A percentile compares a stretch with the other conserved stretches of the same genome.
These are phyloP conservation scores for Bondarzewia mesenterica DNA, from an alignment of 1,284 basidiomycete species.

Conservation along the genomic window DNA sequence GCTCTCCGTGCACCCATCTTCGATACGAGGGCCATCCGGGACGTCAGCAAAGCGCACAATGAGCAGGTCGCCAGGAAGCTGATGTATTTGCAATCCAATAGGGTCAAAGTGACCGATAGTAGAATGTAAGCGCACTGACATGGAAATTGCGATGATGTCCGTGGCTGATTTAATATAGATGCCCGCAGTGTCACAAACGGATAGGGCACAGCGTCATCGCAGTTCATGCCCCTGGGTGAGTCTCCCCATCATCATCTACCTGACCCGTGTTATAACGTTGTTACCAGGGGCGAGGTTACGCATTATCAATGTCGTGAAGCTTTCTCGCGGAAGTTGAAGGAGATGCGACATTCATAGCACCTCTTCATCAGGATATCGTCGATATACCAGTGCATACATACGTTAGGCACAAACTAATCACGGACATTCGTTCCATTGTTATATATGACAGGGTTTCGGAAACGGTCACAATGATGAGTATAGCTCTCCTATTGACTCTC, in stretches of 20 bases:
- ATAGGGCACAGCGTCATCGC: slow-evolving; percentile 93
- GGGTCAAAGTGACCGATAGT: slow-evolving; percentile 88
- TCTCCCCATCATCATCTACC: slow-evolving; percentile 6
- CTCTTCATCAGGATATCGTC: too few species aligned
- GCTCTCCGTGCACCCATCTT: slow-evolving; percentile 64
- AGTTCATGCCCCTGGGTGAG: slow-evolving; percentile 79
- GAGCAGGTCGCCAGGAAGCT: slow-evolving; percentile 68
- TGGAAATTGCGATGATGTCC: neutral
- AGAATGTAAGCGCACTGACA: slow-evolving; percentile 53
- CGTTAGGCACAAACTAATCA: neutral
- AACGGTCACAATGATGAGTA: neutral
- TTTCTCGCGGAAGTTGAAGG: slow-evolving; percentile 56
- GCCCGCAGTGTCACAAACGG: slow-evolving; percentile 92
- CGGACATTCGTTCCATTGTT: neutral
- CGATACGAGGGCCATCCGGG: slow-evolving; percentile 59
- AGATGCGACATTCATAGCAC: slow-evolving; percentile 20
- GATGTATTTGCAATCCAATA: slow-evolving; percentile 68
- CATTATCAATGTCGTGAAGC: slow-evolving; percentile 89
- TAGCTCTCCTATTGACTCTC: neutral
- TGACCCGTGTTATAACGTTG: neutral
- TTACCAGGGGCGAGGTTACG: slow-evolving; percentile 78
- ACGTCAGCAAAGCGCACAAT: slow-evolving; percentile 61
- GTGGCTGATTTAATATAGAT: slow-evolving; percentile 40
- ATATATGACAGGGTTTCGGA: neutral
- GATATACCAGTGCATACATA: too few species aligned